Evolutionary conservation across 2,329 filamentous ascomycete species (phyloP).

Genomic region (Fusarium verticillioides): DNA sequence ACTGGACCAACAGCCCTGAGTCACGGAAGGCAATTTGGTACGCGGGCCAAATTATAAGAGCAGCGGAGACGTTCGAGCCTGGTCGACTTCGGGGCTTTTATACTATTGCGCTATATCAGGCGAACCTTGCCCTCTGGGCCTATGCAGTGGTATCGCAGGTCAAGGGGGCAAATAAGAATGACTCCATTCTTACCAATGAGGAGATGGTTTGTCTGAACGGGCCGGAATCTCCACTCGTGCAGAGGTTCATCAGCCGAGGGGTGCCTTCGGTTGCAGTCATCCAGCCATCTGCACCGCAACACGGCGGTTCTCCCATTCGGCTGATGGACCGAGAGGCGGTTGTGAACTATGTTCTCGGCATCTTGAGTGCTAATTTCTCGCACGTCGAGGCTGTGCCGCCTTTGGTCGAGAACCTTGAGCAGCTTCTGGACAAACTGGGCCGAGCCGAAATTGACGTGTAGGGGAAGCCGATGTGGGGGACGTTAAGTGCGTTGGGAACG

Average conservation of each 20-base stretch:
- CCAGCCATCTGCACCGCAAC: background rate
- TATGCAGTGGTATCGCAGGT: background rate
- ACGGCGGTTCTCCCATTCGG: background rate
- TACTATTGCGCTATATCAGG: background rate
- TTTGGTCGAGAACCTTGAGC: background rate
- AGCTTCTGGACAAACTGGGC: background rate
- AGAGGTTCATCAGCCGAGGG: background rate
- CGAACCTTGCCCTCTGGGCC: background rate
- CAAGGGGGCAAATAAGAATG: background rate
- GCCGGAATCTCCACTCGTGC: background rate
- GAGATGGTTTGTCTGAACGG: background rate
- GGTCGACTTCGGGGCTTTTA: background rate
- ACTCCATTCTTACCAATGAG: rapidly evolving
- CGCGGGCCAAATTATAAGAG: background rate
- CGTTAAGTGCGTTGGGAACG: background rate
- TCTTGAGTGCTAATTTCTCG: background rate
- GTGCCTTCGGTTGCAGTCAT: background rate
- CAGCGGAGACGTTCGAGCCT: background rate
- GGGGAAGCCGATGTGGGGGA: background rate
- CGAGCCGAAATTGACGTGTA: background rate
- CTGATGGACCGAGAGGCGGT: background rate
- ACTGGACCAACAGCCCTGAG: background rate
- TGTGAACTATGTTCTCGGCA: background rate
- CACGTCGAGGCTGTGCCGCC: background rate
- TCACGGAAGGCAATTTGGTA: background rate